phyloP scores from a whole-genome alignment of 768 basidiomycete species.

The Podaxis sp. region DNA sequence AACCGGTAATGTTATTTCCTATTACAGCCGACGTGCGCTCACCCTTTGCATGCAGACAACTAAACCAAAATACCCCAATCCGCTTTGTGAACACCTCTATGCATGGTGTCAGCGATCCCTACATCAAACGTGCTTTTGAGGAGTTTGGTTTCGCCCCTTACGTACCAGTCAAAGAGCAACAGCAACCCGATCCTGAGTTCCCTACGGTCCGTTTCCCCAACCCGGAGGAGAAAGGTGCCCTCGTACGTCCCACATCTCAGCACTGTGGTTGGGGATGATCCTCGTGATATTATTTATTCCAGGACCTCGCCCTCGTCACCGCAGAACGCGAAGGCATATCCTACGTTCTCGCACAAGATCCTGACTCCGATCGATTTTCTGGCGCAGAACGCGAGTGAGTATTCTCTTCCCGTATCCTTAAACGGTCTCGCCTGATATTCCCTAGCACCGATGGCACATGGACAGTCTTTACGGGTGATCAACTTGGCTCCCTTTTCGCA shows the following conservation, averaged over 20 bases:
- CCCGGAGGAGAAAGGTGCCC: constrained; percentile 82
- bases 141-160: constrained; percentile 58
- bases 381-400: constrained; percentile 68
- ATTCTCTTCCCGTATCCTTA: not conserved
- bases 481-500: constrained; percentile 61
- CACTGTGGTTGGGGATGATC: not conserved
- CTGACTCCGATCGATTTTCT: constrained; percentile 81
- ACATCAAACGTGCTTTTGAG: constrained; percentile 55
- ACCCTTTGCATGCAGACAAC: constrained; percentile 19
- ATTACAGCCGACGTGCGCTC: not conserved
- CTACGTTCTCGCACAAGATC: constrained; percentile 87
- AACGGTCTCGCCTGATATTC: constrained; percentile 2
- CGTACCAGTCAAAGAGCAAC: constrained; percentile 64
- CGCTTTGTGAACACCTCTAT: constrained; percentile 86
- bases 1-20: constrained; percentile 21
- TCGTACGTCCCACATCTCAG: constrained; percentile 17
- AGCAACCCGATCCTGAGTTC: constrained; percentile 78
- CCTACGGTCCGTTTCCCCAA: constrained; percentile 85
- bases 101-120: constrained; percentile 83
- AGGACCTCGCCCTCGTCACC: constrained; percentile 71
- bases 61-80: constrained; percentile 38
- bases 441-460: constrained; percentile 53
- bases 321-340: constrained; percentile 51
- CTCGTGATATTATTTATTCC: not conserved
- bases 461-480: constrained; percentile 80